Percentiles rank a stretch among this genome's conserved stretches.
Evolutionary conservation across 2,329 filamentous ascomycete genomes (phyloP).

Genomic region (Phialophora macrospora): DNA sequence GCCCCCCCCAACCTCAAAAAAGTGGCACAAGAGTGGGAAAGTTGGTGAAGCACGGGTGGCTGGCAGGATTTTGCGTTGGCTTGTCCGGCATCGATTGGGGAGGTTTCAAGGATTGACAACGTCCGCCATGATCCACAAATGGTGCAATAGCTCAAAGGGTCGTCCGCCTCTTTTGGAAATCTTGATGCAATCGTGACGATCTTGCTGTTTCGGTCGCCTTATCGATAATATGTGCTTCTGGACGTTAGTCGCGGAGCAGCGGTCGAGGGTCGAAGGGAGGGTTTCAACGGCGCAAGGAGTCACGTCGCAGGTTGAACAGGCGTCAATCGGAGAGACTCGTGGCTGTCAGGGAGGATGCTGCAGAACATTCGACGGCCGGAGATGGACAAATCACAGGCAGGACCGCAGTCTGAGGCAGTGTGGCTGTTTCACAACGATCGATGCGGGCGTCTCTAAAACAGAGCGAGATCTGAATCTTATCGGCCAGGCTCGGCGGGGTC

Average conservation of each 20-base stretch:
- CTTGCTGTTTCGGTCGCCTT: constrained; percentile 6
- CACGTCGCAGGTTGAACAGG: constrained; percentile 23
- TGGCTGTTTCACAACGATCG: constrained; percentile 28
- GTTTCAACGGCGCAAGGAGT: constrained; percentile 23
- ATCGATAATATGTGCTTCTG: constrained; percentile 4
- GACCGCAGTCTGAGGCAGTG: constrained; percentile 26
- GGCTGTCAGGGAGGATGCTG: constrained; percentile 8
- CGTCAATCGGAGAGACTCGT: constrained; percentile 12
- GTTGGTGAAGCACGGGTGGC: constrained; percentile 27
- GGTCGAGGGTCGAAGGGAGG: constrained; percentile 11
- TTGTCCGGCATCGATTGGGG: constrained; percentile 31
- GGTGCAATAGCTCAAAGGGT: constrained; percentile 13
- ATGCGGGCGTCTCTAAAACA: constrained; percentile 13
- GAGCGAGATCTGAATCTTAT: constrained; percentile 11
- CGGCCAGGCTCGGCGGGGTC: constrained; percentile 9
- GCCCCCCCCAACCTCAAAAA: constrained; percentile 7
- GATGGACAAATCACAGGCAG: constrained; percentile 19
- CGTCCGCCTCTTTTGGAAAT: constrained; percentile 9
- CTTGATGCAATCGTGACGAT: constrained; percentile 26
- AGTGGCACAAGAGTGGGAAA: constrained; percentile 18
- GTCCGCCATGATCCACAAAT: constrained; percentile 26
- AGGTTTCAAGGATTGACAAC: constrained; percentile 33
- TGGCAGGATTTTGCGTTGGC: constrained; percentile 25
- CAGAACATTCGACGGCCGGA: constrained; percentile 7
- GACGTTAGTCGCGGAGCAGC: constrained; percentile 8